phyloP scores from a whole-genome alignment of 208 protist species.

The Trypanosoma scelopori region DNA sequence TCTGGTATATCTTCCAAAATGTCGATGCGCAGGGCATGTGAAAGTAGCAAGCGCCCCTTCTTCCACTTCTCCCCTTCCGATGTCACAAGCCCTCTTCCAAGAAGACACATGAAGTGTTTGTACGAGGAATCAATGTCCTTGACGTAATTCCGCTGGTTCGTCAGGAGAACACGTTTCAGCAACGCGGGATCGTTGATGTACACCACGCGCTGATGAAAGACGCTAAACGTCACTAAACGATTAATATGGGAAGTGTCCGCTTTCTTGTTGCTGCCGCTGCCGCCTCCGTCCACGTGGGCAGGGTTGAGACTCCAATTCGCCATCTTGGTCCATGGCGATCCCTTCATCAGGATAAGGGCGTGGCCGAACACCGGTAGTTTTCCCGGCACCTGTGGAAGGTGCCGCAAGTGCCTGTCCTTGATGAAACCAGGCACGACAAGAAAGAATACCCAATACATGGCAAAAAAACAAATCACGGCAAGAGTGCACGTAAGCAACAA shows the following conservation, averaged over 20 bases:
- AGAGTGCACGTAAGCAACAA: constrained; percentile 15
- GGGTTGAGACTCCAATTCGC: constrained; percentile 71
- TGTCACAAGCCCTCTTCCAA: constrained; percentile 87
- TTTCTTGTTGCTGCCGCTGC: constrained; percentile 9
- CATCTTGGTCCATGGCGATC: constrained; percentile 81
- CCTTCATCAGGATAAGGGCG: constrained; percentile 60
- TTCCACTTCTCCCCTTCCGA: constrained; percentile 88
- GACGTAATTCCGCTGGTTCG: constrained; percentile 84
- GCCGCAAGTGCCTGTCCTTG: constrained; percentile 66
- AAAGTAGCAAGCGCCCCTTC: constrained; percentile 79
- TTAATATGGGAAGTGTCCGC: constrained; percentile 21
- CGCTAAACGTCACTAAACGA: constrained; percentile 74
- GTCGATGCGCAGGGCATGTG: constrained; percentile 82
- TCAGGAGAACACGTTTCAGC: constrained; percentile 79
- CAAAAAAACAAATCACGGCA: constrained; percentile 24
- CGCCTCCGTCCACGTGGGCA: constrained; percentile 20
- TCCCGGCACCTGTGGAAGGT: constrained; percentile 63
- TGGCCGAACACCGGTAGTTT: constrained; percentile 76
- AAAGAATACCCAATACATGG: constrained; percentile 54
- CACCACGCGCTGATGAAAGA: constrained; percentile 74
- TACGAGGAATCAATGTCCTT: constrained; percentile 84
- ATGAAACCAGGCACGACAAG: constrained; percentile 49
- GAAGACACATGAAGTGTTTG: constrained; percentile 89
- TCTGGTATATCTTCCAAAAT: constrained; percentile 82
- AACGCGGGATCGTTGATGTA: constrained; percentile 84